Base-by-base conservation (phyloP, 768 basidiomycete species). In the Lactarius hengduanensis region DNA sequence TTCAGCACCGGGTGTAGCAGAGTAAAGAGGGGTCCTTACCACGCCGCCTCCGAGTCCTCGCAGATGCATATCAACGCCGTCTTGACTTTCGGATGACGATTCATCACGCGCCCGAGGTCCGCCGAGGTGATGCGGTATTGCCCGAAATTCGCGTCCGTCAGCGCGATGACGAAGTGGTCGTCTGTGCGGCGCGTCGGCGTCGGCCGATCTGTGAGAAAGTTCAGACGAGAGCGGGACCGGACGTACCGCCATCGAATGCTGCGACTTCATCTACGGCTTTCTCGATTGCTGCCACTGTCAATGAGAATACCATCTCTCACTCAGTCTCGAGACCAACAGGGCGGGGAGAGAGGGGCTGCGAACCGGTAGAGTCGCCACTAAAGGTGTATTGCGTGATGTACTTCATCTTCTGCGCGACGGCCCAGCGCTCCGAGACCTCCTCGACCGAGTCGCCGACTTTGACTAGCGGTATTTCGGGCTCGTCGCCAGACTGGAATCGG, bases 81-180 rank as follows among this genome's bases (percentile, higher is more conserved):
- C 65, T 87, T 82, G 18, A 89, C 87, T 73, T 87, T 89, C 5
- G 84, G 81, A 69, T 87, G 78, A 20, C 80, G 77, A 57, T 80
- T 83, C 85, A 88, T 87, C 0, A 80, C 83, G 22, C 80, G 77
- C 15, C 80, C 81, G 41, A 89, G 73, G 45, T 87, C 83, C 64
- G 86, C 85, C 5, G 82, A 78, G 7, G 84, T 84, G 64, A 89
- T 87, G 59, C 79, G 75, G 72, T 88, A 89, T 43, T 86, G 78
- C 28, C 78, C 82, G 65, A 88, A 88, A 74, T 88, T 89, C 11
- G 87, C 88, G 71, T 89, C 87, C 77, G 88, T 88, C 57, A 89
- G 83, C 5, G 86, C 83, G 65, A 89, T 87, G 18, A 88, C 86
- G 72, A 86, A 87, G 84, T 86, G 88, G 65, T 88, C 87, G 70